Evolutionary conservation across 2,329 filamentous ascomycete species (phyloP).

Genomic region (Fusarium sp.): DNA sequence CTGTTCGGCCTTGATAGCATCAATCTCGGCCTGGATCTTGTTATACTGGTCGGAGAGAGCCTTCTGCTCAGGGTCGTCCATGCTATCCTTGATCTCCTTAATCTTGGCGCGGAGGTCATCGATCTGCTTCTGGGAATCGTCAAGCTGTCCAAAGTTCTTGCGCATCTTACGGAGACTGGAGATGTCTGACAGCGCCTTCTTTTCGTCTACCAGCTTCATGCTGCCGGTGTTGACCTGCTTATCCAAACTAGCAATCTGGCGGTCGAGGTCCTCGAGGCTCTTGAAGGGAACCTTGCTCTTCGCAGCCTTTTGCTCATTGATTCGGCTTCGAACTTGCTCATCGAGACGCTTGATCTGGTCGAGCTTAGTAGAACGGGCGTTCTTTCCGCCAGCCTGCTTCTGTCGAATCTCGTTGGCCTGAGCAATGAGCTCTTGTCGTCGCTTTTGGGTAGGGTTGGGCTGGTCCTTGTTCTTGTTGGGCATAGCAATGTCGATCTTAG

Average conservation of each 20-base stretch:
- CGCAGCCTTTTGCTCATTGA: slow-evolving; percentile 86
- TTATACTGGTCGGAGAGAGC: slow-evolving; percentile 88
- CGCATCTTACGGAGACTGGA: slow-evolving; percentile 85
- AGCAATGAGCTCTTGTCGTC: slow-evolving; percentile 83
- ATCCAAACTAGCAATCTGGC: slow-evolving; percentile 81
- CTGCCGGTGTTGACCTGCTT: slow-evolving; percentile 86
- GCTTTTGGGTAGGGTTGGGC: slow-evolving; percentile 82
- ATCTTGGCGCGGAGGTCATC: slow-evolving; percentile 88
- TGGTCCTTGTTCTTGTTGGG: slow-evolving; percentile 80
- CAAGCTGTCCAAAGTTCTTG: slow-evolving; percentile 89
- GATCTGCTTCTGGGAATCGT: slow-evolving; percentile 87
- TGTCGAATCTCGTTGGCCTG: slow-evolving; percentile 85
- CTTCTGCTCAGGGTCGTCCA: slow-evolving; percentile 92
- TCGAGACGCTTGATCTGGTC: slow-evolving; percentile 95
- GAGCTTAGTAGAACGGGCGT: slow-evolving; percentile 77
- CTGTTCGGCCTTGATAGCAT: slow-evolving; percentile 90
- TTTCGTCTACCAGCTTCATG: slow-evolving; percentile 97
- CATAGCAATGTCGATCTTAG: slow-evolving; percentile 85
- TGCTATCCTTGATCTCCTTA: slow-evolving; percentile 84
- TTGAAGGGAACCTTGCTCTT: slow-evolving; percentile 86
- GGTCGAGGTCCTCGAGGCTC: slow-evolving; percentile 86
- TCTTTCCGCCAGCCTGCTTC: slow-evolving; percentile 89
- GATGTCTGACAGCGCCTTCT: slow-evolving; percentile 88
- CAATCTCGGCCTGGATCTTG: slow-evolving; percentile 86
- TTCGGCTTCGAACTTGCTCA: slow-evolving; percentile 84